Base-by-base conservation (phyloP, 345 rosid genomes). In the Sisymbrium altissimum region DNA sequence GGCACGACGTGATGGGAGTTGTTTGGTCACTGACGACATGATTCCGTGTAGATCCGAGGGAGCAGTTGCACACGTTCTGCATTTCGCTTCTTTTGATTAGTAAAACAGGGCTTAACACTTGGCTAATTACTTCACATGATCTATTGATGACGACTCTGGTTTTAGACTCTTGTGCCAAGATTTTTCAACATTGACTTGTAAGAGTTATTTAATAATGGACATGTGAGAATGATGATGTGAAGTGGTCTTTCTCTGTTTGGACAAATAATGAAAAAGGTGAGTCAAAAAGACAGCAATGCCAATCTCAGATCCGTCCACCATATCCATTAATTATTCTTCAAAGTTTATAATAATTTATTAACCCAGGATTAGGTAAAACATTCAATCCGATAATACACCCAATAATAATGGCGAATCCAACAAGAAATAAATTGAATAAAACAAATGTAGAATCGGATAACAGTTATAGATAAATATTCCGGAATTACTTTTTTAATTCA, bases 231-330 rank as follows among this genome's bases (percentile, higher is more conserved):
- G 4, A 6, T 32, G 35, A 32, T 32, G 35, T 6, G 35, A 32
- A 32, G 35, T 6, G 15, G 32, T 43, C 45, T 48, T 7, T 10
- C 1, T 32, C 29, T 13, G 10, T 23, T 25, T 27, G 40, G 49
- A 65, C 30, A 65, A 12, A 64, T 64, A 44, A 55, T 44, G 13
- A 7, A 29, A 25, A 18, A 40, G 19, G 15, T 35, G 25, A 45
- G 67, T 74, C 67, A 66, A 55, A 23, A 32, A 57, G 18, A 36
- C 66, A 74, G 66, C 78, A 44, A 66, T 18, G 53, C 67, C 10
- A 57, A 38, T 46, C 52, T 4, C 18, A 57, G 53, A 65, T 56
- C 9, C 43, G 32, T 43, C 35, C 23, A 66, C 68, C 43, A 46
- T 33, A 72, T 54, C 43, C n/a, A n/a, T n/a, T n/a, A 17, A 13